These are phyloP conservation scores for Isabelozyma heimii DNA, from an alignment of 805 yeast species.

Conservation along the genomic window DNA sequence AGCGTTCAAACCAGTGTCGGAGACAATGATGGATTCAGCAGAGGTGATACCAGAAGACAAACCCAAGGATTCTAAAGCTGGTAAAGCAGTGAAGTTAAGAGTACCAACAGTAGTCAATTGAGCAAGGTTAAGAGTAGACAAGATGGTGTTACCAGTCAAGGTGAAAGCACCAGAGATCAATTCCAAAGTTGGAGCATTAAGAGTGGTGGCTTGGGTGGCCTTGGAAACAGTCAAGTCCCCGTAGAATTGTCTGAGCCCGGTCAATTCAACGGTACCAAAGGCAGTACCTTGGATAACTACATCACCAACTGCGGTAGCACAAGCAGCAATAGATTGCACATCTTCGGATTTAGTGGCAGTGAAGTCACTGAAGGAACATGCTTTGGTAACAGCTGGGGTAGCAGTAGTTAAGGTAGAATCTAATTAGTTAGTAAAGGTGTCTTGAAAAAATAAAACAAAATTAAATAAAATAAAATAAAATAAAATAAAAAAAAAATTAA, in stretches of 20 bases:
- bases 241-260: slow-evolving; percentile 70
- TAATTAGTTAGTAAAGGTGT: slow-evolving; percentile 7
- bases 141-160: slow-evolving; percentile 61
- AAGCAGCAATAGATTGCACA: slow-evolving; percentile 67
- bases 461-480: not conserved
- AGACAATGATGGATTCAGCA: slow-evolving; percentile 66
- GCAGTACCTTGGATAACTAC: slow-evolving; percentile 61
- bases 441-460: slow-evolving; percentile 1
- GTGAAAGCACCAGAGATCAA: slow-evolving; percentile 70
- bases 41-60: slow-evolving; percentile 68
- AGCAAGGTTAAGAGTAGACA: slow-evolving; percentile 71
- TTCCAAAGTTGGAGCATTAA: slow-evolving; percentile 78
- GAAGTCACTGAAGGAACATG: slow-evolving; percentile 60
- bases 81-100: slow-evolving; percentile 77
- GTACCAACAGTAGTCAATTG: slow-evolving; percentile 78
- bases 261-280: slow-evolving; percentile 62
- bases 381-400: slow-evolving; percentile 55
- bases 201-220: slow-evolving; percentile 57
- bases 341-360: slow-evolving; percentile 82
- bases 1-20: slow-evolving; percentile 70
- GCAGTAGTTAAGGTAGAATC: slow-evolving; percentile 49
- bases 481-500: not conserved
- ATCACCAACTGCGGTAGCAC: slow-evolving; percentile 81
- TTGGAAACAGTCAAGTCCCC: slow-evolving; percentile 72
- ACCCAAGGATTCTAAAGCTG: slow-evolving; percentile 71